Percentiles rank a stretch among this genome's conserved stretches.
Evolutionary conservation across 73 alveolate species (phyloP).

Genomic region (Stentor coeruleus): DNA sequence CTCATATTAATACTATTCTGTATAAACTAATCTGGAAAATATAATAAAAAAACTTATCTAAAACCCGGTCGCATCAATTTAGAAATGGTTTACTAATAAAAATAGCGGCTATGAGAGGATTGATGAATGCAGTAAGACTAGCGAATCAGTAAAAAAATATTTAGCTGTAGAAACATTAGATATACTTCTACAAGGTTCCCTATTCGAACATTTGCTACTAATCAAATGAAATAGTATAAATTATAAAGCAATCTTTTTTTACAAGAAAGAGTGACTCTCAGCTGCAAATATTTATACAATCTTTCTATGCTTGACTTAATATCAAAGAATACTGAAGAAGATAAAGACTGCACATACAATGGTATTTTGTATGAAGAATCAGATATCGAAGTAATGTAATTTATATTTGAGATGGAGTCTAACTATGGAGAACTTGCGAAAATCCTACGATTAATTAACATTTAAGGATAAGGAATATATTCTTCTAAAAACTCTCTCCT

Average conservation of each 20-base stretch:
- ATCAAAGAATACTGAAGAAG: background rate
- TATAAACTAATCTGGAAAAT: too few relatives aligned
- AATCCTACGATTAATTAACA: too few relatives aligned
- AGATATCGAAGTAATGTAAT: background rate
- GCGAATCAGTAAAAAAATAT: background rate
- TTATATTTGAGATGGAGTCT: background rate
- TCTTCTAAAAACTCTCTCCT: slow-evolving; percentile 4
- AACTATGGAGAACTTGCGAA: too few relatives aligned
- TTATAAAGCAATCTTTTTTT: background rate
- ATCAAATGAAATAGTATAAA: background rate
- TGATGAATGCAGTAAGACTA: background rate
- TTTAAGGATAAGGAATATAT: too few relatives aligned
- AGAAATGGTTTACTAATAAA: background rate
- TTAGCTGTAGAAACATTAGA: background rate
- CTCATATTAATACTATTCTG: too few relatives aligned
- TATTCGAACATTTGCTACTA: background rate
- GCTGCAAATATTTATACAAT: background rate
- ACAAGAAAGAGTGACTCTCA: background rate
- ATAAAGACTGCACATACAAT: background rate
- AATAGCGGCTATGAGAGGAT: background rate
- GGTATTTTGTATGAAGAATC: background rate
- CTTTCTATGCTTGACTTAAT: background rate
- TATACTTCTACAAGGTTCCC: background rate
- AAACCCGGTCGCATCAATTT: too few relatives aligned
- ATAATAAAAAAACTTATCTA: too few relatives aligned